Base-by-base conservation (phyloP, 2,329 filamentous ascomycete genomes). In the Penicillium freii region DNA sequence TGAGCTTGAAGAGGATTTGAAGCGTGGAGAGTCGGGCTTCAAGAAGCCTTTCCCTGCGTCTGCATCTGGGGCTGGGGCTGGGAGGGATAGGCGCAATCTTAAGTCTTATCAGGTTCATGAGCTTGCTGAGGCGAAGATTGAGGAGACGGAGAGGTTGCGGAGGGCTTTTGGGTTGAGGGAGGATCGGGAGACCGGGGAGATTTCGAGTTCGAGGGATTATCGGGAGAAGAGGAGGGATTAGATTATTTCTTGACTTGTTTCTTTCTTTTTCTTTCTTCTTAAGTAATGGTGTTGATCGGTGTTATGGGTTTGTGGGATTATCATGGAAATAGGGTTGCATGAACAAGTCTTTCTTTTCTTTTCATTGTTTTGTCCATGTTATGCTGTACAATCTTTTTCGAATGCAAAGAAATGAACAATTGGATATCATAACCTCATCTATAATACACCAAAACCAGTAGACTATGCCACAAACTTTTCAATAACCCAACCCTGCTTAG, bases 51-150 rank as follows among this genome's bases (percentile, higher is more conserved):
- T 34, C 70, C 9, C 49, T 44, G 39, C n/a, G 6, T 13, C 43
- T 46, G 43, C 11, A 1, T 68, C 25, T 54, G 43, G 19, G n/a
- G 36, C 34, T n/a, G 34, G 15, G 57, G 43, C 44, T 54, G 49
- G 51, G 5, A 66, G 61, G 60, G 69, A 71, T 60, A 62, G 72
- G 71, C 77, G 58, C 69, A 82, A 84, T 10, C 82, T 97, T 62
- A 99, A 97, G 78, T 82, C 87, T 64, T 92, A 97, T 76, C 91
- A 97, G 77, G 92, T 97, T 21, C 94, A 99, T 78, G 94, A 97
- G 77, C 82, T 96, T 73, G 94, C 94, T 19, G 90, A 94, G 69
- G 94, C 93, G 59, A 99, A 99, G 83, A 93, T 96, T 66, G 89
- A 91, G 73, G 94, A 99, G 82, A 96, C 89, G 75, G 92, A 97